Conservation (phyloP, 345 rosid genomes). For the Corymbia maculata region DNA sequence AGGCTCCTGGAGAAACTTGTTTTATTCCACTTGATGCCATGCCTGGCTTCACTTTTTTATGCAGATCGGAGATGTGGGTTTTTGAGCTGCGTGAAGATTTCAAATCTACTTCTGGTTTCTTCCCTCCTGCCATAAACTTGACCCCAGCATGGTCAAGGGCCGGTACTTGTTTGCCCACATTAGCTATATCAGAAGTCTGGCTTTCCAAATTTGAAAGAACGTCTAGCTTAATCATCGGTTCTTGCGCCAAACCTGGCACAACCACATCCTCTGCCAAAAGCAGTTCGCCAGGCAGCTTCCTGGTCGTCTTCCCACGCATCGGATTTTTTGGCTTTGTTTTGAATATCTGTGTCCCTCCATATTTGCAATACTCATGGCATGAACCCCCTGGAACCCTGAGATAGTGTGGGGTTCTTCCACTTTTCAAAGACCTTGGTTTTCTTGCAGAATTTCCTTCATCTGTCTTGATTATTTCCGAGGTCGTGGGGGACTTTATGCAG, state of each 20-base stretch:
- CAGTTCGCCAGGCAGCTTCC: not conserved
- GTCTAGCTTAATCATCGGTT: not conserved
- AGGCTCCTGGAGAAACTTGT: not conserved
- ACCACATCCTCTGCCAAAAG: not conserved
- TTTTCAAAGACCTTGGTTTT: not conserved
- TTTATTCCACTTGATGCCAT: not conserved
- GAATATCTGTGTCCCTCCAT: not conserved
- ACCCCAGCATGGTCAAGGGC: not conserved
- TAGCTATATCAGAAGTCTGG: not conserved
- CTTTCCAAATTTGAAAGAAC: not conserved
- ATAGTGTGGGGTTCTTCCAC: slow-evolving; percentile 10
- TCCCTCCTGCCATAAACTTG: not conserved
- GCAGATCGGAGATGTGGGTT: not conserved
- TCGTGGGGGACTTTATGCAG: not conserved
- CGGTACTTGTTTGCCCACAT: not conserved
- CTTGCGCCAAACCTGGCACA: not conserved
- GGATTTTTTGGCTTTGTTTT: not conserved
- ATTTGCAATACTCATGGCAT: slow-evolving; percentile 27
- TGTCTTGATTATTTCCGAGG: not conserved
- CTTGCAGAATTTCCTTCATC: not conserved
- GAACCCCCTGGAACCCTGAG: slow-evolving; percentile 23
- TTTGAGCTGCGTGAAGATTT: slow-evolving; percentile 9
- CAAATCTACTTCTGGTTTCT: slow-evolving; percentile 3
- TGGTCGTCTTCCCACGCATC: not conserved
- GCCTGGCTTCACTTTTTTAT: not conserved